Conservation (phyloP, 1,139 yeast species). For the Suhomyces ambrosiae region DNA sequence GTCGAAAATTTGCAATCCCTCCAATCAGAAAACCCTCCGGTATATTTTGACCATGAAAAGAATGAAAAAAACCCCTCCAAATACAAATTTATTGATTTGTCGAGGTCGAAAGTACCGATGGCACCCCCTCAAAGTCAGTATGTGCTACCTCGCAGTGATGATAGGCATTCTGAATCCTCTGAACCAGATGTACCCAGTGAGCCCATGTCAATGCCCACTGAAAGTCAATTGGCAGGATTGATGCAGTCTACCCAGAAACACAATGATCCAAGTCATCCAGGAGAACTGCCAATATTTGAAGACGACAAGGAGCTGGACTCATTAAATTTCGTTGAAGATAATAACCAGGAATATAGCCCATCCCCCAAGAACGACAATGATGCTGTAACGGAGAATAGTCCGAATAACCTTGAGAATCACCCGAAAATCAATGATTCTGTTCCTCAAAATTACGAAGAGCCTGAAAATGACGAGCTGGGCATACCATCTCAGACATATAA, state of each 20-base stretch:
- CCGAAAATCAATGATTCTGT: too few species aligned
- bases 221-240: slow-evolving; percentile 8
- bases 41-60: slow-evolving; percentile 29
- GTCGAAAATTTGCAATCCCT: slow-evolving; percentile 18
- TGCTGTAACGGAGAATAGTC: too few species aligned
- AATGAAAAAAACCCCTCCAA: slow-evolving; percentile 3
- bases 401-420: too few species aligned
- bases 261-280: neutral
- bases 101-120: slow-evolving; percentile 5
- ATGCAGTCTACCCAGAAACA: slow-evolving; percentile 9
- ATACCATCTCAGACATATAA: too few species aligned
- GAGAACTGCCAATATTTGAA: neutral
- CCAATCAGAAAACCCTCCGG: slow-evolving; percentile 16
- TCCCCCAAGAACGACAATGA: too few species aligned
- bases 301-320: too few species aligned
- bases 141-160: slow-evolving; percentile 3
- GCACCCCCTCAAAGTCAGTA: slow-evolving; percentile 2
- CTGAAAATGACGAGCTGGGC: too few species aligned
- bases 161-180: neutral
- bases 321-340: too few species aligned
- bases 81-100: slow-evolving; percentile 11
- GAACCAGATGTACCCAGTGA: neutral
- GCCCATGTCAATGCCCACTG: slow-evolving; percentile 10
- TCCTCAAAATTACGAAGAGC: too few species aligned
- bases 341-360: too few species aligned